Base-by-base conservation (phyloP, 2,329 filamentous ascomycete genomes). In the Bipolaris gigantea region DNA sequence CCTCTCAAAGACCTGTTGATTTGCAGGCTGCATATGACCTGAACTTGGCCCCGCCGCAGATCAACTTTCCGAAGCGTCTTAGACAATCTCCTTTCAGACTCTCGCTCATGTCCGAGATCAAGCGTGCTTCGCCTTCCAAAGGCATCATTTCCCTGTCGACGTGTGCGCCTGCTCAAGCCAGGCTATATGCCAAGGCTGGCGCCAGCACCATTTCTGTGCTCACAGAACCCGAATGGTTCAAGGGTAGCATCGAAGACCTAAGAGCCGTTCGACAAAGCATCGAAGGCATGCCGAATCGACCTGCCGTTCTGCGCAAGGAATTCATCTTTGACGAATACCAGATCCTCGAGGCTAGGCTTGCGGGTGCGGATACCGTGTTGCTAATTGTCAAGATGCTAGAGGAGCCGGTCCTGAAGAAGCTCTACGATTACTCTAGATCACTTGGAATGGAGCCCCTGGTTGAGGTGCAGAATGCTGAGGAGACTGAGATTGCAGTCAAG, bases 271-370 rank as follows among this genome's bases (percentile, higher is more conserved):
- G 94, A 40, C 89, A 93, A 74, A 92, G 90, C 44, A 79, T 99
- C n/a, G 85, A 92, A 65, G 88, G 89, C 11, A 92, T 99, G 87
- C 88, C 90, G 1, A 95, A 97, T 72, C 84, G 94, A 48, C 95
- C 94, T 2, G 95, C 93, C 2, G 84, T 99, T 11, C 79, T 99
- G 27, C 87, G 95, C 21, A 99, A 99, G 72, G 94, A 99, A 66
- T 99, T 99, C 68, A 86, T 99, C 36, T 99, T 97, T 68, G 92
- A 97, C 41, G 92, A 97, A 73, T 99, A 99, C 71, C 94, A 99
- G 74, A 97, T 99, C 49, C 81, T 99, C 6, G 94, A 99, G 76
- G 94, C 92, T 25, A 84, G 95, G 43, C 79, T 99, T 51, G 92
- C 93, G 11, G 94, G 94, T 61, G 94, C 94, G 7, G 93, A 99